These are phyloP conservation scores for Hippophae tibetana DNA, from an alignment of 306 rosid genomes.

Conservation along the genomic window DNA sequence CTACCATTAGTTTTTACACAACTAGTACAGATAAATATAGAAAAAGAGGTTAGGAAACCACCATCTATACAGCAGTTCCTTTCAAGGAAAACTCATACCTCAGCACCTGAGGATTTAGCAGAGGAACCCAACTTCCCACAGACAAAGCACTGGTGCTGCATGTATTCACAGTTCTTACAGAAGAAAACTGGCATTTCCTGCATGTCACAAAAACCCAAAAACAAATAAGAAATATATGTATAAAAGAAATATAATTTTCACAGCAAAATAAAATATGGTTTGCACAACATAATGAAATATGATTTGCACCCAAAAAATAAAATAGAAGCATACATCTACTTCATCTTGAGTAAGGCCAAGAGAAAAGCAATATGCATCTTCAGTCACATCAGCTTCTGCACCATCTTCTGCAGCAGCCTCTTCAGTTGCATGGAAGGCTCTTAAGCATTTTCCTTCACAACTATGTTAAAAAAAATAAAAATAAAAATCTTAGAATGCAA, in stretches of 20 bases:
- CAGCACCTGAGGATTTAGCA: constrained; percentile 55
- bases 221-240: constrained; percentile 6
- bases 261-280: constrained; percentile 1
- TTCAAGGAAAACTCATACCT: constrained; percentile 45
- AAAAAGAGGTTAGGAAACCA: constrained; percentile 4
- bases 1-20: not conserved
- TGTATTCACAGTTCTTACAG: constrained; percentile 67
- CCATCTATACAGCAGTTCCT: constrained; percentile 5
- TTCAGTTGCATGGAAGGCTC: constrained; percentile 73
- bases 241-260: not conserved
- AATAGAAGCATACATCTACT: constrained; percentile 57
- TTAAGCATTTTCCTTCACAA: constrained; percentile 92
- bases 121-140: constrained; percentile 84
- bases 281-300: not conserved
- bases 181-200: constrained; percentile 60
- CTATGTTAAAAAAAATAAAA: constrained; percentile 30
- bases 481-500: not conserved
- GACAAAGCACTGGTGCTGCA: constrained; percentile 79
- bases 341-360: constrained; percentile 60
- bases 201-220: constrained; percentile 16
- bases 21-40: not conserved
- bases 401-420: constrained; percentile 42
- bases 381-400: constrained; percentile 49
- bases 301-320: constrained; percentile 10
- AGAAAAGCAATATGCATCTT: constrained; percentile 50